Conservation (phyloP, 202 grass and related monocot genomes). For the Elaeis oleifera region DNA sequence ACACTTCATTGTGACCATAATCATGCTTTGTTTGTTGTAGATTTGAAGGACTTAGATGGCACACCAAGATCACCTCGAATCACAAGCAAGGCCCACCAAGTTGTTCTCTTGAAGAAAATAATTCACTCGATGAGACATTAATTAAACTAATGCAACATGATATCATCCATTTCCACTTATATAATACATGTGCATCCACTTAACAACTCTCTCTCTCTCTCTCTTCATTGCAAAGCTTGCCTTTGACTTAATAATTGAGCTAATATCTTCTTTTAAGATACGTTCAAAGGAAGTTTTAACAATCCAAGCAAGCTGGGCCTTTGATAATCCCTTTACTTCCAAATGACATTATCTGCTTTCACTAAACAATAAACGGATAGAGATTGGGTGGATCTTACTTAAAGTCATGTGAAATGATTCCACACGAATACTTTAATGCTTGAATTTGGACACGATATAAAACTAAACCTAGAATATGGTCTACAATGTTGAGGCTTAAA, state of each 20-base stretch:
- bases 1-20: conserved; percentile 37
- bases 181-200: conserved; percentile 29
- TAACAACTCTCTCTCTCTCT: not conserved
- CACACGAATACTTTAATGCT: conserved; percentile 43
- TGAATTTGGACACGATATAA: conserved; percentile 18
- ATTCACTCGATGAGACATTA: conserved; percentile 53
- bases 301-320: conserved; percentile 50
- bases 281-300: not conserved
- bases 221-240: not conserved
- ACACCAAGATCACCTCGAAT: conserved; percentile 26
- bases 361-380: conserved; percentile 8
- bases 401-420: conserved; percentile 8
- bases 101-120: conserved; percentile 62
- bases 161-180: conserved; percentile 45
- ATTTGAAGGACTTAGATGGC: conserved; percentile 52
- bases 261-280: conserved; percentile 1
- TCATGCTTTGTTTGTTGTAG: conserved; percentile 27
- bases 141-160: conserved; percentile 47
- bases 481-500: conserved; percentile 50
- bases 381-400: not conserved
- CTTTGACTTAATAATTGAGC: not conserved
- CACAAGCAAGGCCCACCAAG: conserved; percentile 50
- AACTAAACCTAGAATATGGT: conserved; percentile 64
- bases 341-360: not conserved
- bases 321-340: conserved; percentile 19